Evolutionary conservation across 2,329 filamentous ascomycete species (phyloP).

Genomic region (Aspergillus pseudotamarii): DNA sequence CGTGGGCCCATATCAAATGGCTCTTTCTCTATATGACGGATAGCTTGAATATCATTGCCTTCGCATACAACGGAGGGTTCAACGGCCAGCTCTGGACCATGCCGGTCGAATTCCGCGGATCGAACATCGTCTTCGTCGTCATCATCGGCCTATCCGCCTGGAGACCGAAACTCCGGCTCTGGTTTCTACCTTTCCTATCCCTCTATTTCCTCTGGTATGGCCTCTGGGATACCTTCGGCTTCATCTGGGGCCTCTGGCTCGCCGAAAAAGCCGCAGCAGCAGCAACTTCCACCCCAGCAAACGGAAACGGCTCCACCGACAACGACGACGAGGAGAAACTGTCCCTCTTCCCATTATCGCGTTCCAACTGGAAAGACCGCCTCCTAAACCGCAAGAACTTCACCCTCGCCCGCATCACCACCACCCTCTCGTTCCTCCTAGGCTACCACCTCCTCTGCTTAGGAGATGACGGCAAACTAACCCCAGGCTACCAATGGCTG

Average conservation of each 20-base stretch:
- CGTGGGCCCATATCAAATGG: constrained; percentile 22
- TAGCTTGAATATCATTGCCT: constrained; percentile 23
- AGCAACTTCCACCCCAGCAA: not conserved
- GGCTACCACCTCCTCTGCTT: constrained; percentile 26
- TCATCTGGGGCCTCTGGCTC: constrained; percentile 25
- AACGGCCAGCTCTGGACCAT: constrained; percentile 31
- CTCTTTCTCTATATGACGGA: constrained; percentile 25
- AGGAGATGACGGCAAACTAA: constrained; percentile 21
- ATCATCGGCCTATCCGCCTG: constrained; percentile 22
- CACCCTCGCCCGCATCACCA: constrained; percentile 1
- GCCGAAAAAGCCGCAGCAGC: constrained; percentile 16
- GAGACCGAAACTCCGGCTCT: constrained; percentile 17
- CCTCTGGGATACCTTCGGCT: constrained; percentile 26
- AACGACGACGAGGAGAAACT: not conserved
- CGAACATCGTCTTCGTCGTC: constrained; percentile 24
- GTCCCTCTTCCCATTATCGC: not conserved
- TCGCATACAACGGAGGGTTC: constrained; percentile 23
- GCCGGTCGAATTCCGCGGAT: constrained; percentile 26
- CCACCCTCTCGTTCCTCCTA: constrained; percentile 13
- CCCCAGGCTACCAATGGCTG: constrained; percentile 25
- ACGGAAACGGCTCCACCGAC: not conserved
- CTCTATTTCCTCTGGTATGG: constrained; percentile 25
- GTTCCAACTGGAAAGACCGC: not conserved
- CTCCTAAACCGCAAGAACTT: not conserved
- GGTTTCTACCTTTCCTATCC: constrained; percentile 12